Percentiles rank a stretch among this genome's conserved stretches.
Conservation (phyloP, 2,329 filamentous ascomycete species). For the Cladosporium austrohemisphaericum region DNA sequence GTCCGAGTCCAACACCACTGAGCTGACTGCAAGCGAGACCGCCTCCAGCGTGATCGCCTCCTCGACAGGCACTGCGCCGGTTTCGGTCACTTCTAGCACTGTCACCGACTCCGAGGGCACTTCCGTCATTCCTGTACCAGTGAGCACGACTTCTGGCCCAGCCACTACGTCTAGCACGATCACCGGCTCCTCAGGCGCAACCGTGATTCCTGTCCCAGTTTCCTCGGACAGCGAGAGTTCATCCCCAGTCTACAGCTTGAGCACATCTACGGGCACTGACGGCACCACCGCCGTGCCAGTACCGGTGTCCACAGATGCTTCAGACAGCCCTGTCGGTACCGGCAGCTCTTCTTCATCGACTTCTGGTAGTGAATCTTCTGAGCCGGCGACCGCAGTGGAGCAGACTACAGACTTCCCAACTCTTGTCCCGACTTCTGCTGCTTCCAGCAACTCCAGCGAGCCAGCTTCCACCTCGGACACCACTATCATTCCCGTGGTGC, state of each 20-base stretch:
- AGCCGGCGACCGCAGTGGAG: slow-evolving; percentile 1
- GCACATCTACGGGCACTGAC: slow-evolving; percentile 12
- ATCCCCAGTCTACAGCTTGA: slow-evolving; percentile 9
- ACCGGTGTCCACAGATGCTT: slow-evolving; percentile 8
- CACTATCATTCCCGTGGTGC: slow-evolving; percentile 5
- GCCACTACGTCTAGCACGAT: slow-evolving; percentile 17
- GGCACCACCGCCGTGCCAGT: slow-evolving; percentile 16
- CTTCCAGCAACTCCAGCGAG: slow-evolving; percentile 10
- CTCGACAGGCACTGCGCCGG: slow-evolving; percentile 3
- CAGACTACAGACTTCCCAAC: slow-evolving; percentile 3
- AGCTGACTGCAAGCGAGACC: slow-evolving; percentile 5
- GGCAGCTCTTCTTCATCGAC: slow-evolving; percentile 3
- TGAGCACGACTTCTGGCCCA: slow-evolving; percentile 19
- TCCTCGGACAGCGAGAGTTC: slow-evolving; percentile 7
- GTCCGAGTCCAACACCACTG: slow-evolving; percentile 2
- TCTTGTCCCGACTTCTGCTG: not conserved
- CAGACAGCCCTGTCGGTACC: slow-evolving; percentile 5
- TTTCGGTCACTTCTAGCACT: not conserved
- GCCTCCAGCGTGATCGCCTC: slow-evolving; percentile 1
- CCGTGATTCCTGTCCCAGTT: slow-evolving; percentile 14
- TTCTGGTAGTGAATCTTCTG: not conserved
- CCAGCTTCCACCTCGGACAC: not conserved
- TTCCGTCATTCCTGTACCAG: slow-evolving; percentile 23
- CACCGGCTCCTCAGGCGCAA: slow-evolving; percentile 17
- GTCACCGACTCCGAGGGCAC: not conserved